These are phyloP conservation scores for Penicillium sp. DNA, from an alignment of 2,329 filamentous ascomycete species.

Conservation along the genomic window DNA sequence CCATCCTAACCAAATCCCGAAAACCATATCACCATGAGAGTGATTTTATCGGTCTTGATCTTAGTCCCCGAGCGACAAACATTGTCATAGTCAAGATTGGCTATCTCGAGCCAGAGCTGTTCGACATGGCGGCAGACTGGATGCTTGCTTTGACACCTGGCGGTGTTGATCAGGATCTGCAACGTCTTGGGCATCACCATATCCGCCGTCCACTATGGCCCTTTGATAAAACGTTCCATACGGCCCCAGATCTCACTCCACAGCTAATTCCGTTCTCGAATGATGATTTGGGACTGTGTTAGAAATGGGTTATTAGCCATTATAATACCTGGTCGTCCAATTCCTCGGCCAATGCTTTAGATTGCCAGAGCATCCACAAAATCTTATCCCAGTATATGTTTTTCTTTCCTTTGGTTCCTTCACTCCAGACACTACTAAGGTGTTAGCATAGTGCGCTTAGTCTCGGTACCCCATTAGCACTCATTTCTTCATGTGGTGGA, in stretches of 20 bases:
- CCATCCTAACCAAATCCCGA: conserved; percentile 52
- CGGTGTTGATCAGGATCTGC: conserved; percentile 54
- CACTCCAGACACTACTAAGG: no score
- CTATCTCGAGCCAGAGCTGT: conserved; percentile 55
- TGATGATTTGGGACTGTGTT: neutral
- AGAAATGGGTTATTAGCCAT: no score
- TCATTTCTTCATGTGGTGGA: no score
- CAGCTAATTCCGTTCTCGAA: conserved; percentile 38
- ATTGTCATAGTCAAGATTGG: conserved; percentile 58
- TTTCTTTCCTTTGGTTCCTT: neutral
- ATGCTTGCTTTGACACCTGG: conserved; percentile 55
- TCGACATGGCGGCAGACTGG: conserved; percentile 55
- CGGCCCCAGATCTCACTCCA: conserved; percentile 37
- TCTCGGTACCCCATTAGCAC: no score
- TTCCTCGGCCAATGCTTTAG: neutral
- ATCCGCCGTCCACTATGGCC: conserved; percentile 53
- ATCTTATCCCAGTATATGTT: neutral
- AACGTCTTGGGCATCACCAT: conserved; percentile 48
- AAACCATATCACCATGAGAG: conserved; percentile 56
- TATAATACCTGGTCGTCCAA: neutral
- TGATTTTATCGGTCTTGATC: conserved; percentile 51
- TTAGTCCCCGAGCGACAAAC: conserved; percentile 48
- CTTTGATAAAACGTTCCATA: conserved; percentile 40
- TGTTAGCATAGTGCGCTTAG: no score
- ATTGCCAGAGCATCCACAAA: no score